Conservation (phyloP, 306 rosid genomes). For the Citrullus amarus region DNA sequence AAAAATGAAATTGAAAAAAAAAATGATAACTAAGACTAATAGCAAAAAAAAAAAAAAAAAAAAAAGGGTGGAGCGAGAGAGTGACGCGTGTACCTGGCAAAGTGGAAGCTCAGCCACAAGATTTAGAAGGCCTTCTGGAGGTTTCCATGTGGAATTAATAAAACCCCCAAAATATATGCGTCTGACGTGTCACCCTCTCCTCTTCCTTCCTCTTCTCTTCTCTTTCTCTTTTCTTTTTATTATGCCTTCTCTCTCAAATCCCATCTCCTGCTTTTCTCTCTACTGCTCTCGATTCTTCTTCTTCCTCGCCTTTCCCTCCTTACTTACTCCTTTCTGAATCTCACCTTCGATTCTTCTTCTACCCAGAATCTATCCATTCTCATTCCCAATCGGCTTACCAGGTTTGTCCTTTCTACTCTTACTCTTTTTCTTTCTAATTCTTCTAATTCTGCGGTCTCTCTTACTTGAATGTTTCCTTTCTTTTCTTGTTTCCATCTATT, state of each 20-base stretch:
- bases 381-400: neutral
- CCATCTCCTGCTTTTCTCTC: neutral
- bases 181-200: slow-evolving; percentile 40
- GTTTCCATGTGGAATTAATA: slow-evolving; percentile 17
- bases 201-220: neutral
- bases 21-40: neutral
- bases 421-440: neutral
- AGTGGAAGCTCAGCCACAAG: slow-evolving; percentile 60
- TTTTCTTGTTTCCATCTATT: neutral
- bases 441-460: too few relatives aligned
- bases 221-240: neutral
- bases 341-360: neutral
- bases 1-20: neutral
- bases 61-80: neutral
- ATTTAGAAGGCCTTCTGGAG: slow-evolving; percentile 34
- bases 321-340: slow-evolving; percentile 2
- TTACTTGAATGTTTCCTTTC: neutral
- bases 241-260: neutral
- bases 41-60: too few relatives aligned
- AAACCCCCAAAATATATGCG: slow-evolving; percentile 1
- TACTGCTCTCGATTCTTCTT: slow-evolving; percentile 4
- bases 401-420: neutral
- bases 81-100: slow-evolving; percentile 40
- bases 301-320: neutral
- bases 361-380: neutral